phyloP scores from a whole-genome alignment of 2,329 filamentous ascomycete species.

The Colletotrichum graminicola region DNA sequence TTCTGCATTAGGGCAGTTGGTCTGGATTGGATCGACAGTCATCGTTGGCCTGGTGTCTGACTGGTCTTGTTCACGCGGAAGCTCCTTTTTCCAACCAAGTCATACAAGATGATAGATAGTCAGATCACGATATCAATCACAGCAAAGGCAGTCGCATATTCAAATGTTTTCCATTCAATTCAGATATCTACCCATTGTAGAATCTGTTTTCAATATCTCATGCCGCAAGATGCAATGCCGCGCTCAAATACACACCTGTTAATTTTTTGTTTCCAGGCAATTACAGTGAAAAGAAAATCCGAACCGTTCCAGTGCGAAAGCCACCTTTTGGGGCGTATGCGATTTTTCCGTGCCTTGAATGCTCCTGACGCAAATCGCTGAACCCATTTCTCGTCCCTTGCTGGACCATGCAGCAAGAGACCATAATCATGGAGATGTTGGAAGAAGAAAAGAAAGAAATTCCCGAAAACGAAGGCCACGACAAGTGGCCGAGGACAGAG shows the following conservation, averaged over 20 bases:
- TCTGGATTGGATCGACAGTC: no score
- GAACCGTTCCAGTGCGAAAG: constrained; percentile 25
- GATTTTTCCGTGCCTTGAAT: constrained; percentile 39
- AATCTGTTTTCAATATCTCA: constrained; percentile 1
- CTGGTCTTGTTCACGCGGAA: no score
- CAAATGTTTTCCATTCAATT: constrained; percentile 25
- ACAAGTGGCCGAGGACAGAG: neutral
- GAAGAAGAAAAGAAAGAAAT: constrained; percentile 24
- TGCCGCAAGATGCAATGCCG: constrained; percentile 18
- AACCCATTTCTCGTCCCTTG: constrained; percentile 24
- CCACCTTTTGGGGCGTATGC: constrained; percentile 25
- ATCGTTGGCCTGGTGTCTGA: no score
- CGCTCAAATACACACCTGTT: constrained; percentile 33
- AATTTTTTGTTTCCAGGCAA: constrained; percentile 28
- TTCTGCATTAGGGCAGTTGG: neutral
- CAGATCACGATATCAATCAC: neutral
- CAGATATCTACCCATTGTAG: constrained; percentile 26
- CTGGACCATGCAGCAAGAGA: neutral
- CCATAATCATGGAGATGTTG: constrained; percentile 8
- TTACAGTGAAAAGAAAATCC: constrained; percentile 38
- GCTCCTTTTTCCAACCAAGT: neutral
- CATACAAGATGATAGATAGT: neutral
- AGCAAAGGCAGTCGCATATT: neutral
- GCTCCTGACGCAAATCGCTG: constrained; percentile 35
- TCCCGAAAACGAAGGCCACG: neutral